A percentile compares a stretch with the other conserved stretches of the same genome.
Conservation (phyloP, 257 asterid species). For the Capsicum baccatum region DNA sequence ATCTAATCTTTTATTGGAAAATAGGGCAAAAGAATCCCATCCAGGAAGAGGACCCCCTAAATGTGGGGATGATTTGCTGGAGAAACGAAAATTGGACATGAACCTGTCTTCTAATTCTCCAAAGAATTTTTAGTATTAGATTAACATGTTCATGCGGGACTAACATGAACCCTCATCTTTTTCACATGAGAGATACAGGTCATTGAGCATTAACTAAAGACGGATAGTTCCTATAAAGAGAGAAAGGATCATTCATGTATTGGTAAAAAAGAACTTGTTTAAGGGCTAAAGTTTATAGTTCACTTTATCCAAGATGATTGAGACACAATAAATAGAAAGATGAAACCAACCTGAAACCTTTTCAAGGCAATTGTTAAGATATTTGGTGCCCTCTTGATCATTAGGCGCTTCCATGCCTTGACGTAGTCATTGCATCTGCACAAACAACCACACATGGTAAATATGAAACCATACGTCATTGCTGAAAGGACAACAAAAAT, state of each 20-base stretch:
- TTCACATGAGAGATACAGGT: slow-evolving; percentile 11
- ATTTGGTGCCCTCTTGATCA: slow-evolving; percentile 82
- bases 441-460: slow-evolving; percentile 25
- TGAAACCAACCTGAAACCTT: slow-evolving; percentile 84
- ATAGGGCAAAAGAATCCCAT: neutral
- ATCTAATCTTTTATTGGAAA: neutral
- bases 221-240: neutral
- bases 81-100: slow-evolving; percentile 14
- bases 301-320: neutral
- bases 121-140: neutral
- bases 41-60: neutral
- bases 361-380: slow-evolving; percentile 96
- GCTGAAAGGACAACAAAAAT: slow-evolving; percentile 6
- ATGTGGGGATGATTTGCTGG: neutral
- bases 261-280: neutral
- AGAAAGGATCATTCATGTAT: neutral
- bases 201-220: slow-evolving; percentile 18
- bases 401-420: slow-evolving; percentile 94
- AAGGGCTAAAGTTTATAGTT: neutral
- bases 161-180: neutral
- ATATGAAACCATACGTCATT: slow-evolving; percentile 15
- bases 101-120: neutral
- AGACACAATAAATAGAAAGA: slow-evolving; percentile 15
- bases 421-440: slow-evolving; percentile 98
- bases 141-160: slow-evolving; percentile 6